A percentile compares a stretch with the other conserved stretches of the same genome.
Conservation (phyloP, 2,329 filamentous ascomycete genomes). For the Ambrosiella cleistominuta region DNA sequence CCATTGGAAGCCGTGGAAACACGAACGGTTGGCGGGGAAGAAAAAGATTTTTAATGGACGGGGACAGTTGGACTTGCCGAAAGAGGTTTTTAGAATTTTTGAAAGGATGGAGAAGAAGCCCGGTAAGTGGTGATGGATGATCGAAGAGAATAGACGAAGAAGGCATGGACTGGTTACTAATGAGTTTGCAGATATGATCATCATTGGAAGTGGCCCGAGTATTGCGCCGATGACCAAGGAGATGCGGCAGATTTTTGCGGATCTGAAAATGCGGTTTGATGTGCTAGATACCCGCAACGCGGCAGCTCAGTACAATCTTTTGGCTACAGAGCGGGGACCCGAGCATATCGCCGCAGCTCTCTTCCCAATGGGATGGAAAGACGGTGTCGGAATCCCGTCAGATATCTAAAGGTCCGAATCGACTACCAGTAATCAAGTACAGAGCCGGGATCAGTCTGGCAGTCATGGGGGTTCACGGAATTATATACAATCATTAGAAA, state of each 20-base stretch:
- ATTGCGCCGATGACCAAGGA: conserved; percentile 62
- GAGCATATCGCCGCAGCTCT: conserved; percentile 72
- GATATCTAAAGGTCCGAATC: neutral
- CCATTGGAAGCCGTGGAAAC: conserved; percentile 66
- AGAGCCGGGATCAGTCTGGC: neutral
- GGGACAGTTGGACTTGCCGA: conserved; percentile 63
- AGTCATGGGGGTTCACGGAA: neutral
- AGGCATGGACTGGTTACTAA: conserved; percentile 6
- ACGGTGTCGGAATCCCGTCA: conserved; percentile 29
- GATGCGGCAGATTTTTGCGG: conserved; percentile 53
- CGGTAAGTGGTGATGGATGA: conserved; percentile 35
- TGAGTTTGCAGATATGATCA: conserved; percentile 52
- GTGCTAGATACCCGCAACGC: conserved; percentile 86
- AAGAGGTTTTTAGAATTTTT: conserved; percentile 57
- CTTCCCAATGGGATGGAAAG: conserved; percentile 70
- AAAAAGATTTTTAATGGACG: conserved; percentile 50
- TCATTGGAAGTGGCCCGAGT: conserved; percentile 66
- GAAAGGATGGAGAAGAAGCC: conserved; percentile 73
- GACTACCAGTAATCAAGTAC: neutral
- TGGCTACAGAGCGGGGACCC: conserved; percentile 85
- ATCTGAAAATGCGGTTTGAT: conserved; percentile 70
- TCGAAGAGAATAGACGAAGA: neutral
- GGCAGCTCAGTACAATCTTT: conserved; percentile 80
- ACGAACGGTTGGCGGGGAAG: conserved; percentile 16
- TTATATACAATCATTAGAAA: neutral